phyloP scores from a whole-genome alignment of 306 rosid genomes.

The Medicago arabica region DNA sequence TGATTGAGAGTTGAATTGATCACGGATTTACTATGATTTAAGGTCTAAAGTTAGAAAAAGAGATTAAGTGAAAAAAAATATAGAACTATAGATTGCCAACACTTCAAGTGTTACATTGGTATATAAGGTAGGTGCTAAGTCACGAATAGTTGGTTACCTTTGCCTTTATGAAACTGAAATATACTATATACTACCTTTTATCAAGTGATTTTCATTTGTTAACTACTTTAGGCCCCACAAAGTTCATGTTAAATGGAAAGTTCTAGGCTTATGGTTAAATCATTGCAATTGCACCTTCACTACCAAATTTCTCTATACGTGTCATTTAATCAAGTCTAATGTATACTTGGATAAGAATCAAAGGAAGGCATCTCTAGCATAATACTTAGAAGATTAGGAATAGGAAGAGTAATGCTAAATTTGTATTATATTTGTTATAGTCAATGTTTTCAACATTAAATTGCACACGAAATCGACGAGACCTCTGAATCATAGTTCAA shows the following conservation, averaged over 20 bases:
- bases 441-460: not conserved
- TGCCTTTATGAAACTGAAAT: constrained; percentile 24
- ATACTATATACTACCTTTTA: not conserved
- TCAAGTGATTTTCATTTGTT: constrained; percentile 29
- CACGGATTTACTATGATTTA: constrained; percentile 42
- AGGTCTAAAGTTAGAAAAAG: constrained; percentile 30
- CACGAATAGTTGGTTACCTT: constrained; percentile 29
- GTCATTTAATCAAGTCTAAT: constrained; percentile 19
- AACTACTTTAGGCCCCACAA: constrained; percentile 42
- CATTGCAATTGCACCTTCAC: constrained; percentile 35
- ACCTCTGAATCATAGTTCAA: not conserved
- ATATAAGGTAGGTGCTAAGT: constrained; percentile 18
- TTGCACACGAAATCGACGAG: not conserved
- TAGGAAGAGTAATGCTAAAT: not conserved
- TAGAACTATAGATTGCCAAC: constrained; percentile 16
- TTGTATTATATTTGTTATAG: not conserved
- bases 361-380: constrained; percentile 4
- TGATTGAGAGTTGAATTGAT: constrained; percentile 32
- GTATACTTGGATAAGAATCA: constrained; percentile 36
- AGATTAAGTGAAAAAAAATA: not conserved
- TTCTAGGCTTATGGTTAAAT: constrained; percentile 27
- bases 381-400: not conserved
- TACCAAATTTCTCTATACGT: constrained; percentile 18
- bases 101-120: constrained; percentile 1
- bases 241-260: constrained; percentile 34